phyloP scores from a whole-genome alignment of 192 early-diverging fungal species.

The Entomortierella beljakovae region DNA sequence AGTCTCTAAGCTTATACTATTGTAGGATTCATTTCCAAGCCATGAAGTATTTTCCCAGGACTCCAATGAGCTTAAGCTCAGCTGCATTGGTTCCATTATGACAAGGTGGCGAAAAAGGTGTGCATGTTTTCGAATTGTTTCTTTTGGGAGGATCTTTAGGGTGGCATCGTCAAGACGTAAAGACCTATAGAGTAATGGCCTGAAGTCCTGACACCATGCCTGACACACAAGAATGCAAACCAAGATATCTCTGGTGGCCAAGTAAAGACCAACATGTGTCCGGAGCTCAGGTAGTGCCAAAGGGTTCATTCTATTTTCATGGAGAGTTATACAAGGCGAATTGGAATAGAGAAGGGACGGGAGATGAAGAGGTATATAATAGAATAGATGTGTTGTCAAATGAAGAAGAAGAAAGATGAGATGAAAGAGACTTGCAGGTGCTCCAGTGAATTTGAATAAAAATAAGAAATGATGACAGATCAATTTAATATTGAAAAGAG shows the following conservation, averaged over 20 bases:
- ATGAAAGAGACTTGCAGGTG: no score
- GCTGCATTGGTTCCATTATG: conserved; percentile 33
- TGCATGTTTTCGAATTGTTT: conserved; percentile 18
- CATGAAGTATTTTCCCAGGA: not conserved
- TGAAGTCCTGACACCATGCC: conserved; percentile 17
- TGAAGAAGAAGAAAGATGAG: no score
- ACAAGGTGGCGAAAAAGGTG: conserved; percentile 23
- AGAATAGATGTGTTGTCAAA: no score
- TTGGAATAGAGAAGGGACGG: not conserved
- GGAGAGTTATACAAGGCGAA: not conserved
- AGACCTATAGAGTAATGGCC: conserved; percentile 15
- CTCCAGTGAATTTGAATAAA: no score
- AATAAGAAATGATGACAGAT: no score
- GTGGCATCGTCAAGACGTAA: conserved; percentile 28
- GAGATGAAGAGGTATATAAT: not conserved
- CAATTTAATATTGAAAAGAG: no score
- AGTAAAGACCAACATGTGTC: conserved; percentile 12
- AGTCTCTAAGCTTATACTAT: not conserved
- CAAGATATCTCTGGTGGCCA: conserved; percentile 16
- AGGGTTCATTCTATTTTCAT: conserved; percentile 6
- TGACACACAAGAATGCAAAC: conserved; percentile 30
- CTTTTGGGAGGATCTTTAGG: conserved; percentile 9
- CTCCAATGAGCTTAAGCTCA: not conserved
- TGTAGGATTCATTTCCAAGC: not conserved
- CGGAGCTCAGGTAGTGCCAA: conserved; percentile 28